Base-by-base conservation (phyloP, 352 stramenopile species). In the Phytopythium montanum region DNA sequence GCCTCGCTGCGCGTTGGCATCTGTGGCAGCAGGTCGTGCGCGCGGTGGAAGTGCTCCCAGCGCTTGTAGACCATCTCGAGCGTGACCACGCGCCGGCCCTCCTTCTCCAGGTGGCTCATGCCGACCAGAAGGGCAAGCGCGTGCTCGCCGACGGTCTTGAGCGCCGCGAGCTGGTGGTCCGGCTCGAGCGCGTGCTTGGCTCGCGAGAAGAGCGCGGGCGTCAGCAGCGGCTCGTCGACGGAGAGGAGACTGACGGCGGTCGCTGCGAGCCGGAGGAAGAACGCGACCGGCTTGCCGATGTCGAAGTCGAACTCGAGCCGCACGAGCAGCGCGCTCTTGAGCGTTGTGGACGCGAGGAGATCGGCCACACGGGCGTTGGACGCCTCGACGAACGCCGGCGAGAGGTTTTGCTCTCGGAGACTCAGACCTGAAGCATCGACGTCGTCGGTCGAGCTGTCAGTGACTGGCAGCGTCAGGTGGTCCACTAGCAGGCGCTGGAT, bases 21-120 rank as follows among this genome's bases (percentile, higher is more conserved):
- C 56, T 88, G 68, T 8, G 62, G 44, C 10, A 90, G 70, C 54
- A 91, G 68, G 41, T 91, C 81, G 60, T 92, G 81, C 62, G 90
- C 81, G 21, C 81, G 83, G 53, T 83, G 81, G 50, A 95, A 95
- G n/a, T 75, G 71, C 49, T 89, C 71, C 83, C 85, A 95, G 29
- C 81, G 76, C 50, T 72, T 63, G 55, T 91, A 95, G 19, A 95
- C 79, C 85, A 93, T 95, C 60, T 93, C 85, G 33, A 95, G 72
- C 50, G 85, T 93, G 54, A 86, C 91, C 25, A 86, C 76, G 5
- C 65, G 64, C 56, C 88, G 75, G 21, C 72, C 76, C 9, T 83
- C 72, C 53, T 81, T 81, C 56, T 95, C 84, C 3, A 93, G 59
- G 42, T 90, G 80, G 42, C 79, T 81, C 85, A 93, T 95, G 12